Evolutionary conservation across 352 stramenopile species (phyloP), one percentile per base, ranked within the genome.

Genomic region (Phytophthora foliorum): DNA sequence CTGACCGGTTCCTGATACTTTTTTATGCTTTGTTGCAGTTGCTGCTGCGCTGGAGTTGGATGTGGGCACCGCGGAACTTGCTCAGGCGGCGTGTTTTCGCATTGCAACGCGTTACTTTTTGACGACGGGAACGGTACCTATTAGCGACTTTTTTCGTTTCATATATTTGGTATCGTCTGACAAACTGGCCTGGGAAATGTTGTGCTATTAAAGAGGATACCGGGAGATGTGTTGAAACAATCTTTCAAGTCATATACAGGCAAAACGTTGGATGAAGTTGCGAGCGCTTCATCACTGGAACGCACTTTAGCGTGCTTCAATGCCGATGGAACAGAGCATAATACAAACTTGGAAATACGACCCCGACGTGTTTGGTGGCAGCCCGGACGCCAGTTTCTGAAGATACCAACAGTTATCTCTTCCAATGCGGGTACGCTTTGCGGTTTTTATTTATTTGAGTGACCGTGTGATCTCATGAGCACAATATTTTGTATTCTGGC

Each of bases 171-270:
- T 13, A 13, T 49, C 2, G 10, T n/a, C 49, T 63, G 48, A 58
- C 5, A 2, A 32, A 17, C 25, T 55, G 10, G 8, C 21, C 4
- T 50, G 24, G 21, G 36, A 32, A 25, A 29, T 55, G 13, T 50
- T 49, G 17, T 48, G 24, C 42, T 22, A 51, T 6, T 48, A 31
- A 61, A 80, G 73, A 57, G 46, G n/a, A 78, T 78, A 31, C 46
- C 69, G 8, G 67, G 32, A 44, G 38, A 64, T 27, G 51, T 54
- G 8, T 54, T 84, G 34, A 32, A 62, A 19, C 17, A 71, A 50
- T 31, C 46, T 5, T 84, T 84, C 25, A 66, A 73, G 21, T 48
- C 25, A 2, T 84, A 84, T 57, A 84, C 72, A 11, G 53, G 63
- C 21, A 67, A 70, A 21, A 10, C 19, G 8, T 38, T 77, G 17